Conservation (phyloP, 768 basidiomycete genomes). For the Amanita exitialis region DNA sequence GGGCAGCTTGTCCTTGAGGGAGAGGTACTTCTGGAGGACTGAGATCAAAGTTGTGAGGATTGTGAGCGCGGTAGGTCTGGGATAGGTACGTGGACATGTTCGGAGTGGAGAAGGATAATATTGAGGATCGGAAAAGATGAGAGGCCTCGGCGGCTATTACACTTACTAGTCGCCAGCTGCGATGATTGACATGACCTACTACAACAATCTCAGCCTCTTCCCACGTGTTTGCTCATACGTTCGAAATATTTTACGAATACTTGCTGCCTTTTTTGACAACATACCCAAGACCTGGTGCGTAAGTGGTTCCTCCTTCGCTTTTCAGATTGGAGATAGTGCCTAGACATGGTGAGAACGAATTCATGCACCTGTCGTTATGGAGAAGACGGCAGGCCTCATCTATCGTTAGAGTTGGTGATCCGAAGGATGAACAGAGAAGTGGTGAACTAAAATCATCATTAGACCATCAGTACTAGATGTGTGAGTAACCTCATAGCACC, state of each 20-base stretch:
- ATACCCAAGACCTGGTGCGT: too few relatives aligned
- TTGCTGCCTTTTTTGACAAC: constrained; percentile 23
- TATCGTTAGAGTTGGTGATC: too few relatives aligned
- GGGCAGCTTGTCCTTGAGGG: constrained; percentile 3
- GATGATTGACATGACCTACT: constrained; percentile 29
- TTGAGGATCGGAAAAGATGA: constrained; percentile 23
- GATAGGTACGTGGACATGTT: constrained; percentile 30
- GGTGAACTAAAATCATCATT: too few relatives aligned
- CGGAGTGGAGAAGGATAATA: constrained; percentile 36
- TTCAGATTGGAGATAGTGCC: too few relatives aligned
- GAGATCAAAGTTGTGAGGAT: constrained; percentile 1
- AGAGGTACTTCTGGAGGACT: constrained; percentile 5
- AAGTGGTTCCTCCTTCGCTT: too few relatives aligned
- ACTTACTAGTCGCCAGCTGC: constrained; percentile 53
- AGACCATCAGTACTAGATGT: too few relatives aligned
- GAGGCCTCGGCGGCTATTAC: constrained; percentile 38
- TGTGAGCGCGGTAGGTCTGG: constrained; percentile 13
- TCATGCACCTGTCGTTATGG: too few relatives aligned
- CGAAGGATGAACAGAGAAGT: too few relatives aligned
- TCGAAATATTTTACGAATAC: constrained; percentile 29
- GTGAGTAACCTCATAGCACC: too few relatives aligned
- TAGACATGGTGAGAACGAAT: too few relatives aligned
- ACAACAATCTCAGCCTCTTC: constrained; percentile 31
- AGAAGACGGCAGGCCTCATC: too few relatives aligned
- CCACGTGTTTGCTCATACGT: constrained; percentile 23